Conservation (phyloP, 345 rosid genomes). For the Sonneratia alba region DNA sequence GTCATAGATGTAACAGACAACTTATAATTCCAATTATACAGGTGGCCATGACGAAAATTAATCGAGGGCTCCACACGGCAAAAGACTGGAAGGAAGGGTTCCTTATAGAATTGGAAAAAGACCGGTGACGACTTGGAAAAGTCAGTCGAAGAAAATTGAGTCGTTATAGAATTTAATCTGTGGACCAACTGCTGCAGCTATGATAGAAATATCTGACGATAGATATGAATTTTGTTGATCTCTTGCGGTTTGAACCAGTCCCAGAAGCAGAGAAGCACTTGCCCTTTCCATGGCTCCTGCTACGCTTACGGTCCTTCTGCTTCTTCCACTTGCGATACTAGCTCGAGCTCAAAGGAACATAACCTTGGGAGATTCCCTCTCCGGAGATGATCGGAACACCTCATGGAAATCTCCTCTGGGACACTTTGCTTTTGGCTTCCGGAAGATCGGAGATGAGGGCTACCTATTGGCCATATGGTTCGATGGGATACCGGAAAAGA, state of each 20-base stretch:
- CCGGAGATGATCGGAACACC: slow-evolving; percentile 13
- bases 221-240: neutral
- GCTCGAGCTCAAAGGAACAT: slow-evolving; percentile 17
- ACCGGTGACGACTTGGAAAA: neutral
- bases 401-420: slow-evolving; percentile 29
- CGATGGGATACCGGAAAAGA: slow-evolving; percentile 24
- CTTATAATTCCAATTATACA: too few species aligned
- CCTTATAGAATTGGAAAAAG: too few species aligned
- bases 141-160: neutral
- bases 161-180: neutral
- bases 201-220: neutral
- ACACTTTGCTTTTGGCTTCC: slow-evolving; percentile 37
- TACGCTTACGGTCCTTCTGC: neutral
- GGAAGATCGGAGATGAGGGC: slow-evolving; percentile 8
- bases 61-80: neutral
- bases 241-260: neutral
- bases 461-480: slow-evolving; percentile 33
- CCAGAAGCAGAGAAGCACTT: neutral
- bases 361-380: slow-evolving; percentile 17
- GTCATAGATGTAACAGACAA: too few species aligned
- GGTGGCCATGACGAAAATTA: too few species aligned
- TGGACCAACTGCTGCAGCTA: neutral
- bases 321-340: slow-evolving; percentile 13
- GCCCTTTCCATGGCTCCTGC: slow-evolving; percentile 10
- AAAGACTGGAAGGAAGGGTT: too few species aligned